Conservation (phyloP, 2,329 filamentous ascomycete genomes). For the Fusarium domesticum region DNA sequence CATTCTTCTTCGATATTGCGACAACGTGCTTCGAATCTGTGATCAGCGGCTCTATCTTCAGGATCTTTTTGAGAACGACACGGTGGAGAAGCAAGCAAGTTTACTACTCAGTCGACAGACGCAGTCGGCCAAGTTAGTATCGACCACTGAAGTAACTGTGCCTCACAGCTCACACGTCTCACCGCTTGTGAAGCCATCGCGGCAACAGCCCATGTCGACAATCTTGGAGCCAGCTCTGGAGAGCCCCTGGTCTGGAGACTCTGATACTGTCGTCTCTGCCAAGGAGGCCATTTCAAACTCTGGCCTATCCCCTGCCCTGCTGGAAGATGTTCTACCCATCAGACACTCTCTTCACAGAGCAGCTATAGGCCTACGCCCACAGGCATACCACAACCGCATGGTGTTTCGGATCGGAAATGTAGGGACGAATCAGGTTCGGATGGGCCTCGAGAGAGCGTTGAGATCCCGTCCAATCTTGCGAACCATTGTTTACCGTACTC, state of each 20-base stretch:
- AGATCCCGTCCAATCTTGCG: conserved; percentile 30
- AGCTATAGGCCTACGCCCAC: conserved; percentile 31
- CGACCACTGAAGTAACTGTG: conserved; percentile 3
- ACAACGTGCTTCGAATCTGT: conserved; percentile 26
- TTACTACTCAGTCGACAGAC: conserved; percentile 25
- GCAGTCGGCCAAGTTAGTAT: conserved; percentile 14
- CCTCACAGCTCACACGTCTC: too few species aligned
- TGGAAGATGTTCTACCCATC: conserved; percentile 33
- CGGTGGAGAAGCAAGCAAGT: conserved; percentile 32
- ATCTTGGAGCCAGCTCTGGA: neutral
- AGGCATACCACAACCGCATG: conserved; percentile 36
- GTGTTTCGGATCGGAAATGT: conserved; percentile 29
- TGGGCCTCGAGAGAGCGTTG: conserved; percentile 29
- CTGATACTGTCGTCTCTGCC: conserved; percentile 8
- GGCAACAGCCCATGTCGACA: neutral
- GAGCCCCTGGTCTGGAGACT: neutral
- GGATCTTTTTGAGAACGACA: conserved; percentile 33
- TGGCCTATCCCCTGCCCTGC: conserved; percentile 18
- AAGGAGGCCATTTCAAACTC: conserved; percentile 8
- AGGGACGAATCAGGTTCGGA: conserved; percentile 23
- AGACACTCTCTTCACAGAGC: conserved; percentile 31
- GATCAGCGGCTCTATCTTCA: conserved; percentile 35
- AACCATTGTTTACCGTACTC: conserved; percentile 25
- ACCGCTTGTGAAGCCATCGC: neutral
- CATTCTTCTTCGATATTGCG: conserved; percentile 38